phyloP scores from a whole-genome alignment of 2,329 filamentous ascomycete genomes.

The Davidsoniella australis region DNA sequence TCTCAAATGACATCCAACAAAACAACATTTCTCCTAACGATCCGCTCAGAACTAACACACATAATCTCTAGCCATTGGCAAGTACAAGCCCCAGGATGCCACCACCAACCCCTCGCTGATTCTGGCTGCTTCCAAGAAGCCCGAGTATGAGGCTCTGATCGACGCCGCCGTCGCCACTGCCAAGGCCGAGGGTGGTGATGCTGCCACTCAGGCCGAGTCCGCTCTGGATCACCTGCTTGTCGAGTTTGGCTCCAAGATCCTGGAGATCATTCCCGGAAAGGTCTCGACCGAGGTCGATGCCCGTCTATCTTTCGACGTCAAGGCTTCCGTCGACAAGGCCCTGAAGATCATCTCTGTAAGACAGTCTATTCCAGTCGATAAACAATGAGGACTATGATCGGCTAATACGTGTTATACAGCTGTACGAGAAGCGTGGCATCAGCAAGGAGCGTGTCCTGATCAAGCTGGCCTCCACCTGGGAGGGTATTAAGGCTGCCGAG shows the following conservation, averaged over 20 bases:
- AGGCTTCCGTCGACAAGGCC: slow-evolving; percentile 87
- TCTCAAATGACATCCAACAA: too few species aligned
- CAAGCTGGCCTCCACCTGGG: slow-evolving; percentile 98
- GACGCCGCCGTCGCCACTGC: slow-evolving; percentile 71
- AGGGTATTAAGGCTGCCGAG: slow-evolving; percentile 97
- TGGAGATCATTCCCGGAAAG: slow-evolving; percentile 92
- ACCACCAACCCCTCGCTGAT: slow-evolving; percentile 99
- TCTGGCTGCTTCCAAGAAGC: slow-evolving; percentile 93
- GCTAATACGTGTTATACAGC: slow-evolving; percentile 31
- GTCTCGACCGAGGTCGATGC: slow-evolving; percentile 98
- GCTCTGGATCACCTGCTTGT: slow-evolving; percentile 89
- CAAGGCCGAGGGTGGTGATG: slow-evolving; percentile 51
- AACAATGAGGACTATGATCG: not conserved
- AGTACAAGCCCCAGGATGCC: slow-evolving; percentile 99
- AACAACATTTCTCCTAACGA: not conserved
- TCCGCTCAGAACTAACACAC: slow-evolving; percentile 14
- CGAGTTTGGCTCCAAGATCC: slow-evolving; percentile 95
- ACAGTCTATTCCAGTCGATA: slow-evolving; percentile 8
- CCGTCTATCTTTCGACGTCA: slow-evolving; percentile 83
- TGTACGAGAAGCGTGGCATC: slow-evolving; percentile 87
- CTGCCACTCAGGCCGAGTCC: slow-evolving; percentile 73
- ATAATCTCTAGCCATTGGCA: slow-evolving; percentile 62
- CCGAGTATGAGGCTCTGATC: slow-evolving; percentile 86
- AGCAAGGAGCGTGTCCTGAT: slow-evolving; percentile 89
- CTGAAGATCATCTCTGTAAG: slow-evolving; percentile 88